Conservation (phyloP, 2,329 filamentous ascomycete genomes). For the Dichotomopilus funicola region DNA sequence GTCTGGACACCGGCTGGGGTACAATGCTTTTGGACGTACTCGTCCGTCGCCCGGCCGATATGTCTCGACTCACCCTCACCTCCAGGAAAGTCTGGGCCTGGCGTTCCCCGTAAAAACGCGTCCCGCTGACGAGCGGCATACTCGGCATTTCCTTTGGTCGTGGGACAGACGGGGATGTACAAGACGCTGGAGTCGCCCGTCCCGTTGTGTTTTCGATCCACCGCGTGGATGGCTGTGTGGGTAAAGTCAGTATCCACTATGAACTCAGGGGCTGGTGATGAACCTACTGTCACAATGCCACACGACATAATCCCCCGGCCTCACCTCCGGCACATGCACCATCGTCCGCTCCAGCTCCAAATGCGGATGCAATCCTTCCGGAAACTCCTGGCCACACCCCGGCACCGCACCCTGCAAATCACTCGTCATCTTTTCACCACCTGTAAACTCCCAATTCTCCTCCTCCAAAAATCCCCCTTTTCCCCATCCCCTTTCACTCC, state of each 20-base stretch:
- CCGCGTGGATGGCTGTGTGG: slow-evolving; percentile 60
- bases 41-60: slow-evolving; percentile 39
- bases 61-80: slow-evolving; percentile 60
- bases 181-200: slow-evolving; percentile 70
- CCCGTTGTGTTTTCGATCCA: slow-evolving; percentile 72
- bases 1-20: slow-evolving; percentile 34
- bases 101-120: slow-evolving; percentile 62
- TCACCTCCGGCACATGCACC: slow-evolving; percentile 63
- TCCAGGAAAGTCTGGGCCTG: slow-evolving; percentile 65
- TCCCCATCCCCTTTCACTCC: slow-evolving; percentile 26
- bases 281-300: slow-evolving; percentile 72
- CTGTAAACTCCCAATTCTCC: slow-evolving; percentile 30
- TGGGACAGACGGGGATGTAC: slow-evolving; percentile 82
- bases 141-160: slow-evolving; percentile 65
- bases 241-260: background rate
- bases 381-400: slow-evolving; percentile 66
- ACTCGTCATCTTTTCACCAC: slow-evolving; percentile 21
- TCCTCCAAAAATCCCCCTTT: slow-evolving; percentile 33
- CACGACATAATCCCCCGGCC: slow-evolving; percentile 68
- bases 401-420: slow-evolving; percentile 59
- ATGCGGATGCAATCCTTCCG: slow-evolving; percentile 59
- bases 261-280: background rate
- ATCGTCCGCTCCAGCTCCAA: slow-evolving; percentile 61
- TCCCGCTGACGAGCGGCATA: slow-evolving; percentile 65
- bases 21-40: slow-evolving; percentile 31